Percentiles rank a stretch among this genome's conserved stretches.
These are phyloP conservation scores for Ophiostoma perfectum DNA, from an alignment of 2,329 filamentous ascomycete species.

Conservation along the genomic window DNA sequence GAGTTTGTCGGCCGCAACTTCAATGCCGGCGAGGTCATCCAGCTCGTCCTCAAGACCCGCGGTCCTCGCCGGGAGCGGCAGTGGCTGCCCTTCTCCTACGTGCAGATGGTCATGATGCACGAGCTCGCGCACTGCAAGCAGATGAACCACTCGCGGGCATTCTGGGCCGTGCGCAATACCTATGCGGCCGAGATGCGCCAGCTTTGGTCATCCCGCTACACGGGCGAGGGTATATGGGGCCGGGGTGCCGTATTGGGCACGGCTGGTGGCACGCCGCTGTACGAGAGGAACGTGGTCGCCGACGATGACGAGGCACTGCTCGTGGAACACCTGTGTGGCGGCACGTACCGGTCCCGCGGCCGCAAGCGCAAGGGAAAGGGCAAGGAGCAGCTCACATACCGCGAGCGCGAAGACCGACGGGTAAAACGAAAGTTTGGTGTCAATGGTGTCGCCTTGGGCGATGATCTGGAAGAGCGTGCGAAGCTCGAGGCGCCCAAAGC, in stretches of 20 bases:
- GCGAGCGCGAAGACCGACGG: constrained; percentile 65
- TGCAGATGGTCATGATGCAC: constrained; percentile 96
- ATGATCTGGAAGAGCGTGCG: constrained; percentile 59
- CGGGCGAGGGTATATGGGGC: constrained; percentile 80
- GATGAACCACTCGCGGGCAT: constrained; percentile 80
- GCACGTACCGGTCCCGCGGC: constrained; percentile 61
- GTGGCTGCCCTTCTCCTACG: constrained; percentile 77
- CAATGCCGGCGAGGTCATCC: constrained; percentile 81
- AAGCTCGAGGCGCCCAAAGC: constrained; percentile 48
- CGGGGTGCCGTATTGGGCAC: constrained; percentile 57
- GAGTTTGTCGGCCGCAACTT: constrained; percentile 88
- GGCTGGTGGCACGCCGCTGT: constrained; percentile 39
- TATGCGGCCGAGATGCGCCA: constrained; percentile 66
- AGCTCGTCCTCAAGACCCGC: constrained; percentile 70
- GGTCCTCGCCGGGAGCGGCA: constrained; percentile 44
- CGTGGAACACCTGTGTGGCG: constrained; percentile 72
- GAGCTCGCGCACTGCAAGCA: constrained; percentile 83
- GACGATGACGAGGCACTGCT: constrained; percentile 43
- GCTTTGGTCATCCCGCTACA: constrained; percentile 66
- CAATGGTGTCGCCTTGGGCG: constrained; percentile 63
- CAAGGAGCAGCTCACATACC: constrained; percentile 57
- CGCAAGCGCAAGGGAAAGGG: constrained; percentile 47
- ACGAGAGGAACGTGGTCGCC: constrained; percentile 47
- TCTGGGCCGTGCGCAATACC: constrained; percentile 72
- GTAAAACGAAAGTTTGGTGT: constrained; percentile 73